Evolutionary conservation across 164 flowering plant genomes (phyloP).

Genomic region (Santalum album): DNA sequence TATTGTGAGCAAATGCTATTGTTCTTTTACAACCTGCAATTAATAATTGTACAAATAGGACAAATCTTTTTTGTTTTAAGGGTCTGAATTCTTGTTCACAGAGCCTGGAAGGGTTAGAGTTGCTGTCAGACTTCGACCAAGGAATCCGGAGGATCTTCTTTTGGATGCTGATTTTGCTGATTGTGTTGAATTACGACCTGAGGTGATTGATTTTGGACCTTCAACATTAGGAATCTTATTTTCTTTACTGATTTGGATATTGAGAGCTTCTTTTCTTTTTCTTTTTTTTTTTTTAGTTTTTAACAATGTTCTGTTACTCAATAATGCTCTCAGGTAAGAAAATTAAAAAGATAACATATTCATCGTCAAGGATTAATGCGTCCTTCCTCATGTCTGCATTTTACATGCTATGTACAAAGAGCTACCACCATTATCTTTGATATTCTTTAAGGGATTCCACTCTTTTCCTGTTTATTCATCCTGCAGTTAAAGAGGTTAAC

Average conservation of each 20-base stretch:
- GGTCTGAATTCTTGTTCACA: conserved; percentile 12
- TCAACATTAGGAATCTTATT: too few species aligned
- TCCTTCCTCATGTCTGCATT: too few species aligned
- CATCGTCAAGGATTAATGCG: too few species aligned
- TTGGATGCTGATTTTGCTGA: conserved; percentile 78
- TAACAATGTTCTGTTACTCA: too few species aligned
- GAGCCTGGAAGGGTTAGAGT: conserved; percentile 84
- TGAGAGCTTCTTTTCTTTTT: too few species aligned
- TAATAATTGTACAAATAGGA: not conserved
- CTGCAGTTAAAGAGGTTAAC: conserved; percentile 71
- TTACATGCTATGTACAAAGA: too few species aligned
- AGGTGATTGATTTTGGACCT: conserved; percentile 32
- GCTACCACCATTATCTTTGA: not conserved
- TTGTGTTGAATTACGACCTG: conserved; percentile 85
- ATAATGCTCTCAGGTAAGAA: too few species aligned
- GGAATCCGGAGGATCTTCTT: conserved; percentile 56
- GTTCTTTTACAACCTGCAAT: not conserved
- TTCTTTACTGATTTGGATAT: too few species aligned
- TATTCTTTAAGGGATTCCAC: not conserved
- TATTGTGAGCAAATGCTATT: too few species aligned
- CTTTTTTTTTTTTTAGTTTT: too few species aligned
- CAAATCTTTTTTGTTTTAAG: not conserved
- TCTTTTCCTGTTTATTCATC: not conserved
- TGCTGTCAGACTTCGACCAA: conserved; percentile 78
- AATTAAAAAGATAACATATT: too few species aligned